phyloP scores from a whole-genome alignment of 768 basidiomycete species.

The Sporobolomyces phaffii region DNA sequence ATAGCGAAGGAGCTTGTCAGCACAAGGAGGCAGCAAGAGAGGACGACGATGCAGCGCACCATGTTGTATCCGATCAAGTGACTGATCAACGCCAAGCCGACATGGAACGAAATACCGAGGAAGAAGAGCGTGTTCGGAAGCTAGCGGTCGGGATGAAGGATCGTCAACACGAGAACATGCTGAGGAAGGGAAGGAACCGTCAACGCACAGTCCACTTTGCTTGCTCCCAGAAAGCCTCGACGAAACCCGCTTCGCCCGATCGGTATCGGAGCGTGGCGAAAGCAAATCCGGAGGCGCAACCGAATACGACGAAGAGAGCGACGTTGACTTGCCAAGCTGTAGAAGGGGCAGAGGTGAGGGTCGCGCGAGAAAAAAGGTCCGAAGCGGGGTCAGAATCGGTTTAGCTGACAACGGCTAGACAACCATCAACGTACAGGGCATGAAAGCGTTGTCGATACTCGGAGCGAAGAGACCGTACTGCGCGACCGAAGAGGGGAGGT shows the following conservation, averaged over 20 bases:
- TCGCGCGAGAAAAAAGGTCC: no score
- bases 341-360: no score
- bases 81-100: conserved; percentile 56
- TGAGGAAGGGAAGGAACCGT: background rate
- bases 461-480: conserved; percentile 26
- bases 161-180: background rate
- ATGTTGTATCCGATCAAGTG: conserved; percentile 59
- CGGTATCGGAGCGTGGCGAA: conserved; percentile 23
- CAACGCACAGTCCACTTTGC: conserved; percentile 19
- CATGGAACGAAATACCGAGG: conserved; percentile 65
- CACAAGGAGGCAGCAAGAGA: no score
- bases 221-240: conserved; percentile 6
- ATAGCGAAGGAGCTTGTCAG: no score
- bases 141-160: background rate
- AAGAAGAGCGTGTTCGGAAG: conserved; percentile 66
- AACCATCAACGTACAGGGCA: no score
- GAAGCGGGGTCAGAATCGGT: no score
- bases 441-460: conserved; percentile 14
- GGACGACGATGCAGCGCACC: no score
- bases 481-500: background rate
- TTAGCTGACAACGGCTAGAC: no score
- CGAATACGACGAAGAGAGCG: conserved; percentile 27
- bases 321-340: conserved; percentile 32
- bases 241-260: background rate
- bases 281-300: conserved; percentile 18